Percentiles rank a stretch among this genome's conserved stretches.
These are phyloP conservation scores for Cutaneotrichosporon sp. DNA, from an alignment of 1,284 basidiomycete species.

Conservation along the genomic window DNA sequence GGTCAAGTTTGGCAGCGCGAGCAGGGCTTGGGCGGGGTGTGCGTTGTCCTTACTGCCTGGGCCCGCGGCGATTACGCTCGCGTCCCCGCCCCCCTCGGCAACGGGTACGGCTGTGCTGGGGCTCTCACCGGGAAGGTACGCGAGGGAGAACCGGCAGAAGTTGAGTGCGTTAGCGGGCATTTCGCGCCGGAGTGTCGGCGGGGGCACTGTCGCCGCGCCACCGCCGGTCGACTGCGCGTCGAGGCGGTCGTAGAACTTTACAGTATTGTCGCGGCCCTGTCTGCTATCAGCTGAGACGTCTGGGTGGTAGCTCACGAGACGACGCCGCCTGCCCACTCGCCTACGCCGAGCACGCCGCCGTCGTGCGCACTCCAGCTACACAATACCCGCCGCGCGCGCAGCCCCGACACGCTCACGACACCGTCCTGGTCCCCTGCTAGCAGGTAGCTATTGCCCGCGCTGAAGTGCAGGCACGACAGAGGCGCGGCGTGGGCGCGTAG, in stretches of 20 bases:
- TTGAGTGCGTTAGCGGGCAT: slow-evolving; percentile 84
- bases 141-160: slow-evolving; percentile 72
- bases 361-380: slow-evolving; percentile 71
- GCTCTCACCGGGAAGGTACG: slow-evolving; percentile 27
- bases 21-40: slow-evolving; percentile 50
- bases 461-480: slow-evolving; percentile 54
- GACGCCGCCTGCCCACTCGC: slow-evolving; percentile 62
- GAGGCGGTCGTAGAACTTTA: slow-evolving; percentile 39
- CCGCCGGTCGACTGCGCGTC: slow-evolving; percentile 56
- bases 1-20: slow-evolving; percentile 77
- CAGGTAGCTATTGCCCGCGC: slow-evolving; percentile 64
- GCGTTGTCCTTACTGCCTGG: not conserved
- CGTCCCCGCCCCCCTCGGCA: not conserved
- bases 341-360: slow-evolving; percentile 66
- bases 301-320: slow-evolving; percentile 61
- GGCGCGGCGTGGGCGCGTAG: slow-evolving; percentile 64
- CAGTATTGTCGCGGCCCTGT: slow-evolving; percentile 71
- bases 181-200: slow-evolving; percentile 57
- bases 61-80: not conserved
- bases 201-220: slow-evolving; percentile 22
- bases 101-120: slow-evolving; percentile 15
- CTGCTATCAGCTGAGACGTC: slow-evolving; percentile 50
- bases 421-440: slow-evolving; percentile 69
- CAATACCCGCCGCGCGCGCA: slow-evolving; percentile 63
- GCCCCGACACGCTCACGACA: slow-evolving; percentile 55